A percentile compares a stretch with the other conserved stretches of the same genome.
Conservation (phyloP, 163 green algal genomes). For the Scenedesmus sp. region DNA sequence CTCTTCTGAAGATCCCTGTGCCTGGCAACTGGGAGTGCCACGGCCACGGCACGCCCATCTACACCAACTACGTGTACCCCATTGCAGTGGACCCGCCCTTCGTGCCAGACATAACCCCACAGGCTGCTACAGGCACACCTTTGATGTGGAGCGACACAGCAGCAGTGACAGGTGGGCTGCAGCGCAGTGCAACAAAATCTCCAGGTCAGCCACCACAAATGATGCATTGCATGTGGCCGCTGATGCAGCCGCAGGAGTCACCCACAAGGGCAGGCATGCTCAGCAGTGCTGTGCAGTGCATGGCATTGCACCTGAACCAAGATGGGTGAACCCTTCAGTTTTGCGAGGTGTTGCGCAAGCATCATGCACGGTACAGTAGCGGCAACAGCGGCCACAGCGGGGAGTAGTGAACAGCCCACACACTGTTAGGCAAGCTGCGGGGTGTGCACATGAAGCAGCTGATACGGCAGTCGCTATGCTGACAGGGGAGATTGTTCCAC, state of each 20-base stretch:
- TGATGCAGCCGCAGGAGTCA: background rate
- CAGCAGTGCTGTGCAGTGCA: too few species aligned
- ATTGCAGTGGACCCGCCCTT: constrained; percentile 85
- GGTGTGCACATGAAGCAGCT: too few species aligned
- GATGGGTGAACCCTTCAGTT: too few species aligned
- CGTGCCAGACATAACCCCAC: constrained; percentile 95
- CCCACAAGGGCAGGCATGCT: background rate
- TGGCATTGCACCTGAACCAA: too few species aligned
- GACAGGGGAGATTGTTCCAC: too few species aligned
- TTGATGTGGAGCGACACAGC: constrained; percentile 63
- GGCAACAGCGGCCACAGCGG: too few species aligned
- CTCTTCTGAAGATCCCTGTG: constrained; percentile 80
- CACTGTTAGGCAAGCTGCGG: too few species aligned
- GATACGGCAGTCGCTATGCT: too few species aligned
- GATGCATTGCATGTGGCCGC: background rate
- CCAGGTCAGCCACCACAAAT: background rate
- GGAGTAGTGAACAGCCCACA: too few species aligned
- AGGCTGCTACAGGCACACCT: constrained; percentile 88
- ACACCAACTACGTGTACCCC: constrained; percentile 96
- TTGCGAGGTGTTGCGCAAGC: too few species aligned
- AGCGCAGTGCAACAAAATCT: background rate
- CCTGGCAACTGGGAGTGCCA: constrained; percentile 92
- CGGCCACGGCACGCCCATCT: constrained; percentile 90
- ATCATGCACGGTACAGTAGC: too few species aligned
- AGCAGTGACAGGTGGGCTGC: background rate